Evolutionary conservation across 805 yeast genomes (phyloP), one percentile per base, ranked within the genome.

Genomic region (Scheffersomyces stipitis): DNA sequence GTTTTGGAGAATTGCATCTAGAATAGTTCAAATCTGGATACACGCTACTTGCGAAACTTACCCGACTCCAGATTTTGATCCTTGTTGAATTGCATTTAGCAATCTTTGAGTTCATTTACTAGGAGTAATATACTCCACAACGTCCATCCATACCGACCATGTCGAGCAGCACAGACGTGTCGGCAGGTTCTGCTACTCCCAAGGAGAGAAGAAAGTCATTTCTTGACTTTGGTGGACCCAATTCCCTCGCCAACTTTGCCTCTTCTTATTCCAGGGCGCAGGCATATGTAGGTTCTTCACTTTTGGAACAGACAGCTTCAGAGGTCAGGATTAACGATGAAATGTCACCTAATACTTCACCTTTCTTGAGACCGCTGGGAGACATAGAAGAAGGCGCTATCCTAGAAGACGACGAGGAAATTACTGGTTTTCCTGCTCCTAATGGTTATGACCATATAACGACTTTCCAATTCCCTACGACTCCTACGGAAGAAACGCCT

Each of bases 261-360:
- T 60, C 69, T 4, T 64, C 72, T 9, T 64, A 60, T 44, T 48
- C 53, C 15, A 42, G 73, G 34, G 70, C 72, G 2, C 72, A 63
- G 42, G 49, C 60, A 4, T 60, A 34, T 24, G 22, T 37, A 14
- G 47, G 45, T 6, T 31, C 42, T 13, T 32, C 41, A 7, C 23
- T 39, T 17, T 26, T 41, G 26, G 35, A 32, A n/a, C 31, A 18
- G 22, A 5, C 24, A 23, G n/a, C 14, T 28, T 14, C 27, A n/a
- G n/a, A 20, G 7, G n/a, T 24, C 10, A 28, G 41, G 7, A 22
- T 40, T 15, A 36, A 42, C 7, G 58, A 52, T 14, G 53, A 51
- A 17, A 18, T 45, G 5, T 50, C 62, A 1, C 58, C 58, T 6
- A 45, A 51, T 34, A 43, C 58, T 4, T 50, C 61, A 4, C 56